phyloP scores from a whole-genome alignment of 2,329 filamentous ascomycete genomes.

The Alternaria ventricosa region DNA sequence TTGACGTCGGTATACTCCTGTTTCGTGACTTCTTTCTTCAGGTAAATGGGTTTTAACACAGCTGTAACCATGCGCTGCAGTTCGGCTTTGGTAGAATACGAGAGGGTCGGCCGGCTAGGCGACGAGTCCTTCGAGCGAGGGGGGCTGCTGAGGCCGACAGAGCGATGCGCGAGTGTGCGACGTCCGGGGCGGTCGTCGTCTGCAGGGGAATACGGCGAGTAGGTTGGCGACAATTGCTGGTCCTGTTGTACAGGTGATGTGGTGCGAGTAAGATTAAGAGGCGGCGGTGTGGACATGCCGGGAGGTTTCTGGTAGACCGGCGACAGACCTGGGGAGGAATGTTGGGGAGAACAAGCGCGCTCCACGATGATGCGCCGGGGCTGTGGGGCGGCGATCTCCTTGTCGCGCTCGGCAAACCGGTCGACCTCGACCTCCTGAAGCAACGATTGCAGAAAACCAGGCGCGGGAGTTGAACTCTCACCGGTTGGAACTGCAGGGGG shows the following conservation, averaged over 20 bases:
- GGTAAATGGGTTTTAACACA: slow-evolving; percentile 83
- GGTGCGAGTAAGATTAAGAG: slow-evolving; percentile 63
- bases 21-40: slow-evolving; percentile 77
- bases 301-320: slow-evolving; percentile 72
- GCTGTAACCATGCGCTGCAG: slow-evolving; percentile 87
- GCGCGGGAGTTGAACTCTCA: slow-evolving; percentile 53
- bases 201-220: slow-evolving; percentile 68
- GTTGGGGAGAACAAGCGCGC: slow-evolving; percentile 51
- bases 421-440: slow-evolving; percentile 81
- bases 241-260: slow-evolving; percentile 61
- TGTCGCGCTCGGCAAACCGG: slow-evolving; percentile 43
- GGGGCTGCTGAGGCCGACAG: slow-evolving; percentile 48
- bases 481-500: slow-evolving; percentile 19
- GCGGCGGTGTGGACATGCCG: slow-evolving; percentile 73
- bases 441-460: slow-evolving; percentile 85
- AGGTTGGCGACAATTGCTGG: slow-evolving; percentile 71
- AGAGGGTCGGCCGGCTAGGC: slow-evolving; percentile 70
- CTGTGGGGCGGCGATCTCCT: slow-evolving; percentile 45
- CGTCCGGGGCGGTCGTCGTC: slow-evolving; percentile 50
- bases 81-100: slow-evolving; percentile 83
- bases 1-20: slow-evolving; percentile 95
- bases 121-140: slow-evolving; percentile 68
- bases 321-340: slow-evolving; percentile 71
- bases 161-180: slow-evolving; percentile 36
- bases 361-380: slow-evolving; percentile 52